Percentiles rank a stretch among this genome's conserved stretches.
Evolutionary conservation across 208 protist species (phyloP).

Genomic region (Acanthamoeba castellanii): DNA sequence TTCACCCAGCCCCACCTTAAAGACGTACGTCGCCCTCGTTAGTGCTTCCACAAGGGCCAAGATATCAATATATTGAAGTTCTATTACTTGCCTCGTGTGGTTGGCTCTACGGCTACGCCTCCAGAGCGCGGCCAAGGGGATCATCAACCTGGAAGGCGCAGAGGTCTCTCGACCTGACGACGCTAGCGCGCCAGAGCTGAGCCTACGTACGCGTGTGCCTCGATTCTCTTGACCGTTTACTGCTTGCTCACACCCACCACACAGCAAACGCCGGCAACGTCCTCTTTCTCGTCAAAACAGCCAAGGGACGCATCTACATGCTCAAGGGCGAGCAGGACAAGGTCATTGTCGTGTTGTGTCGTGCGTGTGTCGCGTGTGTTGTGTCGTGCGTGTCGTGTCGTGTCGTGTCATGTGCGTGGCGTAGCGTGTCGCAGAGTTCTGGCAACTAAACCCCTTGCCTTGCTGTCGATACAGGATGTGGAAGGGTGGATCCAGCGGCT

Average conservation of each 20-base stretch:
- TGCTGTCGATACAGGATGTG: not conserved
- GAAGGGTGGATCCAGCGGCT: conserved; percentile 18
- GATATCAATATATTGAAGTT: not conserved
- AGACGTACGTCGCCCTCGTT: not conserved
- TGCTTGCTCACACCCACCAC: not conserved
- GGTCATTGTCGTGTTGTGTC: not conserved
- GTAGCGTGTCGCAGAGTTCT: not conserved
- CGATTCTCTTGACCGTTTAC: not conserved
- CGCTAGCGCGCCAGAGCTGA: not conserved
- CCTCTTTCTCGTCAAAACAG: conserved; percentile 45
- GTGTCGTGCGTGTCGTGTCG: not conserved
- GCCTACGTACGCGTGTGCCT: not conserved
- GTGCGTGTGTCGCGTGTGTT: too few relatives aligned
- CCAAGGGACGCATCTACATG: conserved; percentile 58
- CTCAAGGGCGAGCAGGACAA: conserved; percentile 49
- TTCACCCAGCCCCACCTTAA: conserved; percentile 42
- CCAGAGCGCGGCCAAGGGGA: conserved; percentile 32
- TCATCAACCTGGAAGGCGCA: conserved; percentile 16
- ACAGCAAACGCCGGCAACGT: not conserved
- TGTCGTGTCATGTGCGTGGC: not conserved
- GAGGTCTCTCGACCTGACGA: conserved; percentile 41
- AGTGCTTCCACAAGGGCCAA: not conserved
- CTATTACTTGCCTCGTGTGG: not conserved
- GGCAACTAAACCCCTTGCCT: too few relatives aligned
- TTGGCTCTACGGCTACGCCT: too few relatives aligned